Base-by-base conservation (phyloP, 2,329 filamentous ascomycete genomes). In the Drechslerella coelobrocha region DNA sequence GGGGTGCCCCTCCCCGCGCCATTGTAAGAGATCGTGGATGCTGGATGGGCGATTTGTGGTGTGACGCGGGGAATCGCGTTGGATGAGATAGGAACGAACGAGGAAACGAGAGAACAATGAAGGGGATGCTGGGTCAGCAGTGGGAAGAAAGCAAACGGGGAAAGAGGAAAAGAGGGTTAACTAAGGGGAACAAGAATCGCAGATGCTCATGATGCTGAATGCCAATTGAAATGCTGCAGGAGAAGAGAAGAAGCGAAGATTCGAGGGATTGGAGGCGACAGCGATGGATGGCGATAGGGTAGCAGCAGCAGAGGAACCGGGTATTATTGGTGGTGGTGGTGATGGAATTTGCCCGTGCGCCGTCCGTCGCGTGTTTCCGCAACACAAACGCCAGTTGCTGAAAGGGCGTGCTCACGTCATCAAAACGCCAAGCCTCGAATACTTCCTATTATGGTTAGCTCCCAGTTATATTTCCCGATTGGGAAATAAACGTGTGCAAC, bases 61-160 rank as follows among this genome's bases (percentile, higher is more conserved):
- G 48, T 29, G 60, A 69, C 65, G 65, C 65, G 65, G 65, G 57
- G 57, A 62, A 45, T 61, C 65, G 65, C 65, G 65, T 69, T 69
- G 61, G 56, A 57, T 57, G 43, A 17, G 37, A 39, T 59, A 21
- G 56, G 26, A 43, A 53, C 27, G 34, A 14, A 57, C 57, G 29
- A 26, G 43, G 61, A 62, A 62, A n/a, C 24, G 57, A 31, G 29
- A 34, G 51, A 51, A 50, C 52, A 43, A 61, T 51, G 43, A 31
- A 39, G 45, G 39, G 48, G 23, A 37, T 56, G 47, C 24, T 19
- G 43, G n/a, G n/a, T n/a, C n/a, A n/a, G n/a, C n/a, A n/a, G n/a
- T n/a, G n/a, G n/a, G n/a, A n/a, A n/a, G n/a, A n/a, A n/a, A n/a
- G n/a, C n/a, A n/a, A n/a, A 26, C 17, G 14, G 41, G 19, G 23